Percentiles rank a stretch among this genome's conserved stretches.
Evolutionary conservation across 441 rosid genomes (phyloP).

Genomic region (Aleurites moluccanus): DNA sequence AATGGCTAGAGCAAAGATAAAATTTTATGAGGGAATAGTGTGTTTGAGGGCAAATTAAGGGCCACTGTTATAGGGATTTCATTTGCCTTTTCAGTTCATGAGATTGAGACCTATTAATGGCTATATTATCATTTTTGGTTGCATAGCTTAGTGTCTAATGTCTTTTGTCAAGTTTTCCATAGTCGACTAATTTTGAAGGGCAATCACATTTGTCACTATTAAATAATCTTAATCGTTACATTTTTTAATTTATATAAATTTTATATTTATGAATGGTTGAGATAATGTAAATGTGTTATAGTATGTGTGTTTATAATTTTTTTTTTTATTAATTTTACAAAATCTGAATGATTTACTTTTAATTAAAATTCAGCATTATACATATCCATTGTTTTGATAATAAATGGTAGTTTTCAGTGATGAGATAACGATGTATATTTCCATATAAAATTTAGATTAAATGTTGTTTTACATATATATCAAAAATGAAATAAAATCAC

Average conservation of each 20-base stretch:
- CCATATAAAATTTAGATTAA: background rate
- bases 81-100: background rate
- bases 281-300: background rate
- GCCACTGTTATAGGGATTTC: background rate
- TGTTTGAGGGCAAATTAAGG: too few relatives aligned
- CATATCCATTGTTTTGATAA: background rate
- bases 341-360: background rate
- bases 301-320: background rate
- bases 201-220: background rate
- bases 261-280: background rate
- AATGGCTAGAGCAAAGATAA: too few relatives aligned
- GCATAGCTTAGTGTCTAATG: background rate
- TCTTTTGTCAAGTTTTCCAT: background rate
- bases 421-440: background rate
- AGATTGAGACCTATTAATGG: background rate
- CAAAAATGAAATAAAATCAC: too few relatives aligned
- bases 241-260: background rate
- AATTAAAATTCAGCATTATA: background rate
- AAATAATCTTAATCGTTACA: background rate
- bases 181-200: background rate
- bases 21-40: too few relatives aligned
- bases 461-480: background rate
- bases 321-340: background rate
- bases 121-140: background rate
- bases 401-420: background rate